These are phyloP conservation scores for Primulina tabacum DNA, from an alignment of 257 asterid species.

Conservation along the genomic window DNA sequence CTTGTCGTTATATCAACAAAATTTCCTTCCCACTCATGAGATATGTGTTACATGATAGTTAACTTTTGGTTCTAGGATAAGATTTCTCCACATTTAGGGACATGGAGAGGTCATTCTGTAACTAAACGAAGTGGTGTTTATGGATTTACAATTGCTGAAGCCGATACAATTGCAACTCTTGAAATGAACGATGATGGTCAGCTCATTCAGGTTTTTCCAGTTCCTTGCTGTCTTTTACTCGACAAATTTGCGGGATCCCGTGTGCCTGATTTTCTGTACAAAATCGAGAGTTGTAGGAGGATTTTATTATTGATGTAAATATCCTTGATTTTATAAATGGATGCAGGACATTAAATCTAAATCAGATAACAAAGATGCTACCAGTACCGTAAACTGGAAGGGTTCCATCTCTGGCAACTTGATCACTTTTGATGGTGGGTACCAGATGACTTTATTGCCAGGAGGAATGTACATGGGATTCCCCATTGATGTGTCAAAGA, in stretches of 20 bases:
- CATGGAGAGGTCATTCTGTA: conserved; percentile 56
- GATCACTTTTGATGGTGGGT: conserved; percentile 69
- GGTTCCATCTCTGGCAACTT: conserved; percentile 62
- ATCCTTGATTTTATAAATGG: neutral
- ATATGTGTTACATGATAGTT: neutral
- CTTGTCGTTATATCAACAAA: neutral
- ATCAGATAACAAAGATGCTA: conserved; percentile 39
- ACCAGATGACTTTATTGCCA: conserved; percentile 64
- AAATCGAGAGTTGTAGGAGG: neutral
- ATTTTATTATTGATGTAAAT: neutral
- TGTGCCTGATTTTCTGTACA: neutral
- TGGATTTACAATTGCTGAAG: conserved; percentile 82
- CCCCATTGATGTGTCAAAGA: neutral
- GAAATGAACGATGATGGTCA: conserved; percentile 65
- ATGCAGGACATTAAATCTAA: conserved; percentile 65
- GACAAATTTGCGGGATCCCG: neutral
- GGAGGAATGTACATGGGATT: conserved; percentile 79
- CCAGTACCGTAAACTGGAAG: conserved; percentile 79
- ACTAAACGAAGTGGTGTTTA: conserved; percentile 94
- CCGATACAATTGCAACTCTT: conserved; percentile 62
- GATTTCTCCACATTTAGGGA: neutral
- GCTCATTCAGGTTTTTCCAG: conserved; percentile 63
- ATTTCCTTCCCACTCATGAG: too few relatives aligned
- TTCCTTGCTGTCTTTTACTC: conserved; percentile 16
- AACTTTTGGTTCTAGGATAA: neutral